Percentiles rank a stretch among this genome's conserved stretches.
These are phyloP conservation scores for Combretum micranthum DNA, from an alignment of 345 rosid species.

Conservation along the genomic window DNA sequence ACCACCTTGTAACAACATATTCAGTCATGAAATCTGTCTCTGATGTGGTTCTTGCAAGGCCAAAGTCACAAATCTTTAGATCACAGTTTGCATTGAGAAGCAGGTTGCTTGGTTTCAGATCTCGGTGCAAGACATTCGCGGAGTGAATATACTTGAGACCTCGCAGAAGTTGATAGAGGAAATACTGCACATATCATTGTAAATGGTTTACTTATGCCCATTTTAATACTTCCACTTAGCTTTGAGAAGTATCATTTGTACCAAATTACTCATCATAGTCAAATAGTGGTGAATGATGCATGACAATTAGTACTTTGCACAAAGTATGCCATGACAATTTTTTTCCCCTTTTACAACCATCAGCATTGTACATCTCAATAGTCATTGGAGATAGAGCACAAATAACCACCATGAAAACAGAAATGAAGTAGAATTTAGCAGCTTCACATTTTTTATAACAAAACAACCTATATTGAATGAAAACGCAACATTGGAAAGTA, in stretches of 20 bases:
- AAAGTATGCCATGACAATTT: not conserved
- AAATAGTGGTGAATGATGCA: not conserved
- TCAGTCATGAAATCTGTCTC: conserved; percentile 89
- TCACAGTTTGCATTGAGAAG: conserved; percentile 47
- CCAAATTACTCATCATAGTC: not conserved
- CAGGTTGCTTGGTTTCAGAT: conserved; percentile 83
- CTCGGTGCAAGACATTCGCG: conserved; percentile 77
- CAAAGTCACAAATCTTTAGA: conserved; percentile 70
- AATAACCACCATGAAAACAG: not conserved
- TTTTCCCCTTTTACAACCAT: not conserved
- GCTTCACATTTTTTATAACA: too few relatives aligned
- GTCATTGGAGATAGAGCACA: not conserved
- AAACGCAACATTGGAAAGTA: too few relatives aligned
- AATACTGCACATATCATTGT: conserved; percentile 42
- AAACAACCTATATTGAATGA: too few relatives aligned
- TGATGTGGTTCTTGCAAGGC: conserved; percentile 81
- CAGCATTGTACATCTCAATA: not conserved
- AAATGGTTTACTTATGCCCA: not conserved
- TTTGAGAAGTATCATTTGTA: not conserved
- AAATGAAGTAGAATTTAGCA: too few relatives aligned
- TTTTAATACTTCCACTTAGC: not conserved
- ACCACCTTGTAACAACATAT: conserved; percentile 53
- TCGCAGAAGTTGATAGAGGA: conserved; percentile 74
- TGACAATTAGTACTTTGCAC: not conserved
- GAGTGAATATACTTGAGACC: conserved; percentile 60